Base-by-base conservation (phyloP, 805 yeast genomes). In the Yamadazyma philogaea region DNA sequence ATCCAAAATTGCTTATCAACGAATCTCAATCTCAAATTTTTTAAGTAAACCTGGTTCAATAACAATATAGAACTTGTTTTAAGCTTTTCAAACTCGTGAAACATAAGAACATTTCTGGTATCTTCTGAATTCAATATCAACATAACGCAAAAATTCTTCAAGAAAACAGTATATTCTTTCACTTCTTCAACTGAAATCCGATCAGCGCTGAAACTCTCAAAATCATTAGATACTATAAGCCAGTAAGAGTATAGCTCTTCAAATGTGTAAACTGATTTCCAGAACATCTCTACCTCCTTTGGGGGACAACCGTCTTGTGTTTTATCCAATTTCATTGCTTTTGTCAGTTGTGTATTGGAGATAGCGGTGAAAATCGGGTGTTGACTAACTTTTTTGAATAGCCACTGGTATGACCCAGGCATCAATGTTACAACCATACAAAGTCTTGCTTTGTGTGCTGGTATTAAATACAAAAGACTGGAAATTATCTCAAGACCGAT, bases 181-280 rank as follows among this genome's bases (percentile, higher is more conserved):
- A 75, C 73, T 34, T 72, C 70, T 2, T 53, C 66, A 39, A 55
- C 48, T 5, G 61, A 51, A 12, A 81, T 58, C 26, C 77, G 66
- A 16, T 71, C 72, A 6, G 59, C 63, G 8, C 56, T 59, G 42
- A 76, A 73, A 36, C 82, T 61, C 49, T 82, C 90, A 8, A 66
- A 61, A 54, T 86, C 95, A 49, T 79, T 82, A 2, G 86, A 75
- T 7, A 85, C 78, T 19, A 78, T 72, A 32, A 85, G 60, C 77
- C 85, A 77, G 52, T 81, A 83, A 1, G 88, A 79, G 46, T 80
- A 74, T 7, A 84, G 54, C 48, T 84, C 87, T 44, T 82, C 69
- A 45, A 81, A 75, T 0, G 82, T 55, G 34, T 64, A 68, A 2
- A 84, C 55, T 5, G 56, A 47, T 24, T 59, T 57, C 68, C 71